Base-by-base conservation (phyloP, 1,284 basidiomycete genomes). In the Phaffia rhodozyma region DNA sequence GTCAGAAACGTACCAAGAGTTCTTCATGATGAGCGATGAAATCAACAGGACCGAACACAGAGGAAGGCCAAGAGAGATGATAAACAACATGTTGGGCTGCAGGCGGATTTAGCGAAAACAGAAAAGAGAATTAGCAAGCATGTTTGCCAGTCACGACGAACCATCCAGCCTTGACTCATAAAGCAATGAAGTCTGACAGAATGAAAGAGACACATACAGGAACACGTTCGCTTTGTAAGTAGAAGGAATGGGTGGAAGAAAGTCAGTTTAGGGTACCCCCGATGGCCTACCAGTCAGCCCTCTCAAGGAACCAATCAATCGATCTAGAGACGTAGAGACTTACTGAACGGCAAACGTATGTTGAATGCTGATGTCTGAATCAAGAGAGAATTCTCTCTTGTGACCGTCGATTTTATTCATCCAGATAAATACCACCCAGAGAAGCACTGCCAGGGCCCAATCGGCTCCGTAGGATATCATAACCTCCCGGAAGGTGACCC, bases 291-390 rank as follows among this genome's bases (percentile, higher is more conserved):
- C 13, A 11, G 13, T 43, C 38, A 43, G 13, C 38, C 38, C 13
- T 11, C 38, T 25, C 29, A n/a, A 34, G 21, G 20, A 30, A 20
- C 27, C 13, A 27, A n/a, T 32, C 11, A 13, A 9, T 62, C 43
- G 27, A 5, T 55, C 54, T 11, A 20, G 0, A n/a, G 54, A 23
- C 23, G n/a, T n/a, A 25, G 30, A 47, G 9, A 64, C 62, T n/a
- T 27, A 55, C 58, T 57, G 53, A 29, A 64, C 78, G 2, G 91
- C 85, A 76, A 80, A 90, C 6, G 91, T 91, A 69, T 78, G 79
- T 55, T 76, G 75, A 38, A 79, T 74, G 5, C 87, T 85, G 6
- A 83, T 84, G 74, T 96, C 91, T 16, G 38, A 38, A 25, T 60
- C 53, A 29, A 66, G 50, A 0, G 54, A 57, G 56, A 66, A 66